These are phyloP conservation scores for Talaromyces atroroseus DNA, from an alignment of 2,329 filamentous ascomycete species.

Conservation along the genomic window DNA sequence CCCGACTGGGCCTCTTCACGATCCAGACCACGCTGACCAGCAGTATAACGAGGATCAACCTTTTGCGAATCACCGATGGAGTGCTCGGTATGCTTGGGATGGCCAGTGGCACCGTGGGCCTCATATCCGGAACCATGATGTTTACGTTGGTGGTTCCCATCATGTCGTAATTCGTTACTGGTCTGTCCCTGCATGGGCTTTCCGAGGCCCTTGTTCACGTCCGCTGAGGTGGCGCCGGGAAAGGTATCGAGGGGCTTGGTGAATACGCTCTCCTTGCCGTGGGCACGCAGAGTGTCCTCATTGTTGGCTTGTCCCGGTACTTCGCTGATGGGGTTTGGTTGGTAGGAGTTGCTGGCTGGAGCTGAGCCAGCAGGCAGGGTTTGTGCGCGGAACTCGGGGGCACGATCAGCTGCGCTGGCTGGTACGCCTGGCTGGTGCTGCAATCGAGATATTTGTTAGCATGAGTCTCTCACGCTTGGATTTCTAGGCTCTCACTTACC, in stretches of 20 bases:
- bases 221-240: constrained; percentile 47
- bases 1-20: constrained; percentile 21
- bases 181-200: constrained; percentile 48
- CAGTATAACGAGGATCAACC: constrained; percentile 20
- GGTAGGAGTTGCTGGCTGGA: constrained; percentile 48
- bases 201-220: constrained; percentile 51
- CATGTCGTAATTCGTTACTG: constrained; percentile 43
- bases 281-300: constrained; percentile 30
- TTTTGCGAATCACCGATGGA: constrained; percentile 12
- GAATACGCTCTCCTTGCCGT: constrained; percentile 38
- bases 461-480: background rate
- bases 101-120: constrained; percentile 35
- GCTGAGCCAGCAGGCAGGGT: constrained; percentile 59
- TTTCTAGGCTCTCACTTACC: background rate
- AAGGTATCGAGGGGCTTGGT: constrained; percentile 45
- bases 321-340: constrained; percentile 35
- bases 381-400: constrained; percentile 60
- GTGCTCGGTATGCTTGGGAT: background rate
- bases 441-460: background rate
- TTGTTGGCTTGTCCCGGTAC: constrained; percentile 39
- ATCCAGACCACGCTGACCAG: constrained; percentile 26
- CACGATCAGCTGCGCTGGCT: constrained; percentile 50
- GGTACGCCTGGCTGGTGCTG: constrained; percentile 61
- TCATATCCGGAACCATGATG: constrained; percentile 39
- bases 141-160: constrained; percentile 40